Conservation (phyloP, 1,139 yeast species). For the Tardiomyces digboiensis region DNA sequence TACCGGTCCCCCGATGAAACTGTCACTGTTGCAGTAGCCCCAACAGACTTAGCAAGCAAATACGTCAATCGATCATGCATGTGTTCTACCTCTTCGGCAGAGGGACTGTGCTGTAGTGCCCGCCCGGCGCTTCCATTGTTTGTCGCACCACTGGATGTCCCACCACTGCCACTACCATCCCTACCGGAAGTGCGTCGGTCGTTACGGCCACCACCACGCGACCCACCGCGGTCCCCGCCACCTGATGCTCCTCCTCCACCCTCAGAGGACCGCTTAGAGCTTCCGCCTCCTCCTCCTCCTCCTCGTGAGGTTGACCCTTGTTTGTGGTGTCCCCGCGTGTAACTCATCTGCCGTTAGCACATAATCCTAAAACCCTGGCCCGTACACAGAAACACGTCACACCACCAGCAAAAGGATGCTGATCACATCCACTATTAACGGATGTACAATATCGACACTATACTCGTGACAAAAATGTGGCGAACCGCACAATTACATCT, state of each 20-base stretch:
- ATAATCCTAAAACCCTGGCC: too few species aligned
- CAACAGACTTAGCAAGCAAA: conserved; percentile 45
- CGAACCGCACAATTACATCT: too few species aligned
- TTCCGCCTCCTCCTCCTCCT: neutral
- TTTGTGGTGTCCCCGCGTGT: neutral
- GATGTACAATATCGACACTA: too few species aligned
- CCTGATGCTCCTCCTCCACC: too few species aligned
- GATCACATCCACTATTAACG: too few species aligned
- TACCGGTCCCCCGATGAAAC: conserved; percentile 53
- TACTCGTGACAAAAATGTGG: too few species aligned
- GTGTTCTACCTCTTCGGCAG: conserved; percentile 12
- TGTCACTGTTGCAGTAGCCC: conserved; percentile 48
- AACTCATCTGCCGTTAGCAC: neutral
- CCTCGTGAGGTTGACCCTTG: neutral
- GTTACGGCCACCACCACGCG: neutral
- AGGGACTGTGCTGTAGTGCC: neutral
- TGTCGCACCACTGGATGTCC: neutral
- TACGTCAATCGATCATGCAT: conserved; percentile 41
- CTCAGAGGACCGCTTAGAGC: too few species aligned
- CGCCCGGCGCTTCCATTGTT: neutral
- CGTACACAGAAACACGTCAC: too few species aligned
- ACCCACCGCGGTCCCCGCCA: neutral
- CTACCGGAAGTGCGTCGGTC: too few species aligned
- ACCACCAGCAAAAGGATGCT: too few species aligned
- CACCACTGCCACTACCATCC: neutral